Base-by-base conservation (phyloP, 116 monocot species). In the Papilionanthe hybrid region DNA sequence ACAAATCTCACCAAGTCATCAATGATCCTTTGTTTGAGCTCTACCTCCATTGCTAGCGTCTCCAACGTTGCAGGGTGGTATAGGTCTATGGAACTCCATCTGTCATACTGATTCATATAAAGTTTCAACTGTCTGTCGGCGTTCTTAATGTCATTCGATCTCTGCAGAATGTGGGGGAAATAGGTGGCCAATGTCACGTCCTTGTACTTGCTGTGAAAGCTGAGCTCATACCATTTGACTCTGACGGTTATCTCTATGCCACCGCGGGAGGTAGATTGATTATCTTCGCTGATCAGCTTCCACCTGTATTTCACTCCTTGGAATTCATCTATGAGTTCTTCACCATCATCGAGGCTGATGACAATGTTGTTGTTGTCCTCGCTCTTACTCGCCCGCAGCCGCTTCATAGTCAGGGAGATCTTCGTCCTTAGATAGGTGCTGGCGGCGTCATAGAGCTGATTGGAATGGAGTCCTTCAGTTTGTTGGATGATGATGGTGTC, bases 241-340 rank as follows among this genome's bases (percentile, higher is more conserved):
- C 13, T 1, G 15, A 28, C 5, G 37, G 18, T 17, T 0, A 11
- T 20, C 37, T 63, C 9, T 22, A 12, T 5, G 49, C 13, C 32
- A 1, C 5, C 75, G 75, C 32, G 0, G 49, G 28, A 2, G 57
- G 45, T 7, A 2, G 42, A 2, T 9, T 15, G 55, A 37, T 5
- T 57, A 30, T 86, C 30, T 18, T 44, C 72, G 68, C 58, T 47
- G 27, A 78, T 44, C 23, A 87, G 63, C 37, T 28, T 48, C 92
- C 92, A 92, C 13, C 22, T 83, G 80, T 80, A 87, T 22, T 84
- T n/a, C 7, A 47, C 58, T 6, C 87, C 89, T 13, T 86, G 48
- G 42, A 82, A 92, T 32, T 74, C 55, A 41, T 92, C 92, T 30
- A 81, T 27, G 28, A 89, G 69, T 55, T 82, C 87, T 65, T 87